phyloP scores from a whole-genome alignment of 352 stramenopile species.

The Globisporangium emineosum region DNA sequence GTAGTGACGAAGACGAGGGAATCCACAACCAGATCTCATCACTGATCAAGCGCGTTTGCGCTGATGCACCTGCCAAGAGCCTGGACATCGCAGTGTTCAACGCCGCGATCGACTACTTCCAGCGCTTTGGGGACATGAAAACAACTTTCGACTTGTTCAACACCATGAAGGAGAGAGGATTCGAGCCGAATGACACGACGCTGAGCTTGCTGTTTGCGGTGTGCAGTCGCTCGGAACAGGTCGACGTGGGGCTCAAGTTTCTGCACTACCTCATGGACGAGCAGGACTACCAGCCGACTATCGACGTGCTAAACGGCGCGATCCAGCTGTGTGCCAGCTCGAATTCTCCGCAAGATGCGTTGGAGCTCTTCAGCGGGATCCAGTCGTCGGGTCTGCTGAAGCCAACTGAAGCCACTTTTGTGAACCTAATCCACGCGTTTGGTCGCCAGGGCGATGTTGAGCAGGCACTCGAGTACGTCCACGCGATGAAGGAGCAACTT shows the following conservation, averaged over 20 bases:
- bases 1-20: conserved; percentile 21
- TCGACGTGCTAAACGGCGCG: conserved; percentile 49
- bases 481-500: conserved; percentile 45
- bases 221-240: conserved; percentile 39
- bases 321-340: conserved; percentile 50
- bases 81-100: conserved; percentile 61
- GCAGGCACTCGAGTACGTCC: conserved; percentile 32
- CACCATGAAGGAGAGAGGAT: conserved; percentile 43
- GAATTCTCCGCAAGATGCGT: conserved; percentile 37
- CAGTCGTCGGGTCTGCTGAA: conserved; percentile 33
- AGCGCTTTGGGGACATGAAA: conserved; percentile 44
- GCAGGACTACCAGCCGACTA: conserved; percentile 34
- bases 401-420: conserved; percentile 40
- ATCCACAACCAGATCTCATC: conserved; percentile 20
- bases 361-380: conserved; percentile 52
- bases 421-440: conserved; percentile 51
- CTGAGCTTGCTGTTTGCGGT: conserved; percentile 60
- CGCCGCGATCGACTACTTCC: conserved; percentile 61
- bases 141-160: conserved; percentile 55
- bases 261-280: conserved; percentile 55
- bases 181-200: conserved; percentile 43
- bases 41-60: conserved; percentile 49
- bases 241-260: conserved; percentile 54
- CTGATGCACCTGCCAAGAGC: conserved; percentile 25
- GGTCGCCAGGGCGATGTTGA: conserved; percentile 45